These are phyloP conservation scores for Rhexocercosporidium sp. DNA, from an alignment of 2,329 filamentous ascomycete genomes.

Conservation along the genomic window DNA sequence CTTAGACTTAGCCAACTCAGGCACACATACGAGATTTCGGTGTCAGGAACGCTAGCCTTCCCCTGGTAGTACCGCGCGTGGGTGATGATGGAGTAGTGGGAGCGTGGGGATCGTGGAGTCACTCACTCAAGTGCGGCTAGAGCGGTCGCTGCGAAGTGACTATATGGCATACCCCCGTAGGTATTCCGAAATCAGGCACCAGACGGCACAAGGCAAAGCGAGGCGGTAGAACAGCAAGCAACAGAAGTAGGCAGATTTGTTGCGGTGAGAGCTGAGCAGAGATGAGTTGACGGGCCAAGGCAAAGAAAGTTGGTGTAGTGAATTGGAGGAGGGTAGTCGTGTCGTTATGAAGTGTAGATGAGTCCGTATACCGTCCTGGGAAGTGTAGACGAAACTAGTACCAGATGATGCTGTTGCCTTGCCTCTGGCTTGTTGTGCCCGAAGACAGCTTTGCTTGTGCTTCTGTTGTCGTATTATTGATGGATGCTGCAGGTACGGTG, in stretches of 20 bases:
- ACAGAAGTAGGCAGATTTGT: neutral
- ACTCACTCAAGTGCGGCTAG: constrained; percentile 8
- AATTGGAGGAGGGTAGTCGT: neutral
- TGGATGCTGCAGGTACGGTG: too few relatives aligned
- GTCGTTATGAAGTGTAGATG: too few relatives aligned
- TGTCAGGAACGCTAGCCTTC: neutral
- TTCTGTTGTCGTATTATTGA: neutral
- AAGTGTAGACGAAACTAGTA: too few relatives aligned
- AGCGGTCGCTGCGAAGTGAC: neutral
- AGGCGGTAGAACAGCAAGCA: neutral
- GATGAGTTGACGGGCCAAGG: neutral
- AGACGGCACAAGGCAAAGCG: neutral
- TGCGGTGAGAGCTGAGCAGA: neutral
- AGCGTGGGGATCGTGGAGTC: neutral
- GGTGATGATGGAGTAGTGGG: neutral
- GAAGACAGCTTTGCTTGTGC: neutral
- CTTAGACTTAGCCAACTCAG: neutral
- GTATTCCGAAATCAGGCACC: constrained; percentile 4
- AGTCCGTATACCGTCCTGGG: too few relatives aligned
- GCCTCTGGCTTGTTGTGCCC: too few relatives aligned
- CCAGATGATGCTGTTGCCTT: too few relatives aligned
- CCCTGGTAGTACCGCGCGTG: neutral
- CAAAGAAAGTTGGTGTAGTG: neutral
- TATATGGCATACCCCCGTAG: neutral
- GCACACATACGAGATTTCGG: neutral